Evolutionary conservation across 345 rosid genomes (phyloP).

Genomic region (Salix viminalis): DNA sequence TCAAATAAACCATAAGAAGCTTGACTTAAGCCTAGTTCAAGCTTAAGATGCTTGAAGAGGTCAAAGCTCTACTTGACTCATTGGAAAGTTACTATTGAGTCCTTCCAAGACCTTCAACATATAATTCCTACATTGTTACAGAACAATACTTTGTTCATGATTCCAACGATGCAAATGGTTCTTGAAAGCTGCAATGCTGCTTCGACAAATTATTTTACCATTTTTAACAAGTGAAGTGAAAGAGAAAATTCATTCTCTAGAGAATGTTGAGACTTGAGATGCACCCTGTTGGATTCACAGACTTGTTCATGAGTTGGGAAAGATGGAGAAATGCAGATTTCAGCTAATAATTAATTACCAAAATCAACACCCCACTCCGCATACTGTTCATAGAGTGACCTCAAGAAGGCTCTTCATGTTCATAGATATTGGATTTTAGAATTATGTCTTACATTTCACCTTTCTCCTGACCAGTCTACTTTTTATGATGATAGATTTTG

Average conservation of each 20-base stretch:
- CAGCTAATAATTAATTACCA: constrained; percentile 38
- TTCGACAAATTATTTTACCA: not conserved
- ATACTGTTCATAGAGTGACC: constrained; percentile 75
- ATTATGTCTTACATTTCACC: not conserved
- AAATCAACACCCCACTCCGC: constrained; percentile 96
- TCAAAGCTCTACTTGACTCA: not conserved
- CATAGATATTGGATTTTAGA: constrained; percentile 7
- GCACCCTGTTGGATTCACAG: not conserved
- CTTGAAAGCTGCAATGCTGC: not conserved
- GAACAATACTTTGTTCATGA: not conserved
- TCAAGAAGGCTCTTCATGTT: constrained; percentile 85
- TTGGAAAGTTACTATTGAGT: not conserved
- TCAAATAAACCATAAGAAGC: not conserved
- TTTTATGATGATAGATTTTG: not conserved
- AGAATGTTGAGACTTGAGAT: not conserved
- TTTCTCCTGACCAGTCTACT: not conserved
- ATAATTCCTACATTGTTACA: not conserved
- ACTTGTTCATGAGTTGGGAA: not conserved
- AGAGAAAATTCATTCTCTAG: not conserved
- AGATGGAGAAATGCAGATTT: not conserved
- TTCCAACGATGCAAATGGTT: not conserved
- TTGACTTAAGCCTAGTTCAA: not conserved
- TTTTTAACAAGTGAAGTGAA: not conserved
- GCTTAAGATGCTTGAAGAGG: not conserved
- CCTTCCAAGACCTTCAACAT: not conserved